phyloP scores from a whole-genome alignment of 2,329 filamentous ascomycete species.

The Diaporthe longicolla region DNA sequence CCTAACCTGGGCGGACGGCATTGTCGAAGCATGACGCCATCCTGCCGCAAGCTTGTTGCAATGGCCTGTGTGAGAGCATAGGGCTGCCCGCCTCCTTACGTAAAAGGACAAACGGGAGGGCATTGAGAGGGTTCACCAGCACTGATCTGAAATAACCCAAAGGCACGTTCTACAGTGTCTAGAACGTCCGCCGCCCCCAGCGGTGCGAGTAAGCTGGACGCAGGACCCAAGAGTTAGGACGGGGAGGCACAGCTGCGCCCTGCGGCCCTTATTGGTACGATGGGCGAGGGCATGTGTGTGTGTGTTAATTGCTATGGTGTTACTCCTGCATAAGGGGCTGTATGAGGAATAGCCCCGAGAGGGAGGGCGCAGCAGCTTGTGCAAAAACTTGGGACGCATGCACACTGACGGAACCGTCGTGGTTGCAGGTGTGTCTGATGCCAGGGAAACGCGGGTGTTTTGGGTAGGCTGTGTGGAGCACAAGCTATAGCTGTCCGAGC shows the following conservation, averaged over 20 bases:
- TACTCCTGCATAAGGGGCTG: conserved; percentile 29
- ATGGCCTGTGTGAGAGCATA: background rate
- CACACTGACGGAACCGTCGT: conserved; percentile 32
- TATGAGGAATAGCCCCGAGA: conserved; percentile 20
- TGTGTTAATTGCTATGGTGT: background rate
- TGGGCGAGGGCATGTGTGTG: conserved; percentile 3
- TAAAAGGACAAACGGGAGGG: background rate
- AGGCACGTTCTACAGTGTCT: too few species aligned
- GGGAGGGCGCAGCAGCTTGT: background rate
- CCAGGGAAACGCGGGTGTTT: conserved; percentile 16
- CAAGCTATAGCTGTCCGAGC: background rate
- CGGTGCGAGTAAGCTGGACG: conserved; percentile 21
- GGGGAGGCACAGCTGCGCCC: background rate
- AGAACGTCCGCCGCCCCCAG: too few species aligned
- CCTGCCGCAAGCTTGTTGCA: conserved; percentile 18
- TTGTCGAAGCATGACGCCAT: conserved; percentile 29
- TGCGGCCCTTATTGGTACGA: conserved; percentile 27
- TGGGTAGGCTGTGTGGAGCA: background rate
- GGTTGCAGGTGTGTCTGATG: conserved; percentile 33
- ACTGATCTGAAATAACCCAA: background rate
- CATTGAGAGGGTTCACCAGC: background rate
- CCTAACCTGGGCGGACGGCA: background rate
- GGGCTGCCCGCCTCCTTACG: conserved; percentile 12
- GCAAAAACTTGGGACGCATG: conserved; percentile 9
- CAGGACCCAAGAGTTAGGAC: conserved; percentile 22